These are phyloP conservation scores for Agarophyton chilense DNA, from an alignment of 23 red algal species.

Conservation along the genomic window DNA sequence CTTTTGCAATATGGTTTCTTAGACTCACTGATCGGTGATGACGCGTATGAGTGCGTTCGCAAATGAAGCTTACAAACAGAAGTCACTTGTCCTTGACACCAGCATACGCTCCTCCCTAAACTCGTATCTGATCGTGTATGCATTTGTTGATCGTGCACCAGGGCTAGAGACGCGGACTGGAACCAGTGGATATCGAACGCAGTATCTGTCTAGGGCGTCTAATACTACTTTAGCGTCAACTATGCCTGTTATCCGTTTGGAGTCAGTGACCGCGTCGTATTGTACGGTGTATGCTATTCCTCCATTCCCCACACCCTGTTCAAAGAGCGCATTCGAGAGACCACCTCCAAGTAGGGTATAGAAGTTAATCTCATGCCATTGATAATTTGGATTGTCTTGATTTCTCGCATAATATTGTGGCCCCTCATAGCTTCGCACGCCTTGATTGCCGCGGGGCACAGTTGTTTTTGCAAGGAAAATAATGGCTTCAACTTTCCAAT, in stretches of 20 bases:
- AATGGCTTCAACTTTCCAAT: not conserved
- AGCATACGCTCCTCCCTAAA: not conserved
- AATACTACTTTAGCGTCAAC: not conserved
- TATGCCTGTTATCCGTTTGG: not conserved
- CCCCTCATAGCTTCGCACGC: not conserved
- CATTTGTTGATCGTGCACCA: not conserved
- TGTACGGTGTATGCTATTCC: not conserved
- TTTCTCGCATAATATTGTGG: not conserved
- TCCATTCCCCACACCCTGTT: not conserved
- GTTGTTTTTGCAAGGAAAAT: not conserved
- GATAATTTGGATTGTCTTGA: not conserved
- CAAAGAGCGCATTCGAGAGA: not conserved
- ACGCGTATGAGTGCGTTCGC: not conserved
- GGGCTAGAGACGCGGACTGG: not conserved
- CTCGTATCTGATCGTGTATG: not conserved
- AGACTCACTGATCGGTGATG: not conserved
- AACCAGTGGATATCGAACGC: not conserved
- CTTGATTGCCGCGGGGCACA: not conserved
- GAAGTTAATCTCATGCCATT: not conserved
- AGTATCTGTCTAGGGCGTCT: not conserved
- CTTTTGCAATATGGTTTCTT: not conserved
- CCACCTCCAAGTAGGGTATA: not conserved
- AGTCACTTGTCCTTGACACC: not conserved
- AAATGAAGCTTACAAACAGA: not conserved
- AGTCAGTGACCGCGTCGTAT: not conserved